Evolutionary conservation across 371 early-diverging fungal species (phyloP), one percentile per base, ranked within the genome.

Genomic region (Haplosporangium sp.): DNA sequence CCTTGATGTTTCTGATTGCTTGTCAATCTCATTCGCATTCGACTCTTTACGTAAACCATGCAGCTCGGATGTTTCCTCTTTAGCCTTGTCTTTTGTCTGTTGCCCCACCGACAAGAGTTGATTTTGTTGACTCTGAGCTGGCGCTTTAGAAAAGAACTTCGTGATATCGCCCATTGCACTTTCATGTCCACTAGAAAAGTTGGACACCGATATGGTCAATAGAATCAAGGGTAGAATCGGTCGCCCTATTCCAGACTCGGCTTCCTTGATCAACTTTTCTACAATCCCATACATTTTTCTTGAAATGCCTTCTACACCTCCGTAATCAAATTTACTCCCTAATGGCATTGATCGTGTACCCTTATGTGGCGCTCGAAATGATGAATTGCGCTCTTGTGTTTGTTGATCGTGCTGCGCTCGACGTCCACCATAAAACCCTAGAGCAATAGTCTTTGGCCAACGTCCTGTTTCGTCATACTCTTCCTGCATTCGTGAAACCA

Each of bases 401-500:
- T 65, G 61, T 20, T 69, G 67, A 55, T 66, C 67, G 20, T 52
- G 58, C 0, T 45, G 40, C 1, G 74, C 74, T 20, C 10, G 27
- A 0, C n/a, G 37, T 2, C 81, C 81, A 17, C 81, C 81, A 71
- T 45, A 74, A 47, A 74, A 79, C 3, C 81, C 81, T n/a, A 79
- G 47, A 1, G 81, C 65, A 11, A 79, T 67, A 0, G 81, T 79
- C 62, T 69, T 38, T 7, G 81, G 81, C 81, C 81, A 79, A 35
- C 81, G 81, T 35, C 71, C 71, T 0, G 81, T 74, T 34, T 71
- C 74, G 2, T 71, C 71, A 44, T 59, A 78, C 34, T 79, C 77
- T 17, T 72, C 86, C 17, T 78, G 71, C 58, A 72, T 77, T 8
- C 73, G 71, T 1, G 82, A 67, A 48, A 72, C 77, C 57, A 93